These are phyloP conservation scores for Penicillium simplicissimum DNA, from an alignment of 495 filamentous ascomycete genomes.

Conservation along the genomic window DNA sequence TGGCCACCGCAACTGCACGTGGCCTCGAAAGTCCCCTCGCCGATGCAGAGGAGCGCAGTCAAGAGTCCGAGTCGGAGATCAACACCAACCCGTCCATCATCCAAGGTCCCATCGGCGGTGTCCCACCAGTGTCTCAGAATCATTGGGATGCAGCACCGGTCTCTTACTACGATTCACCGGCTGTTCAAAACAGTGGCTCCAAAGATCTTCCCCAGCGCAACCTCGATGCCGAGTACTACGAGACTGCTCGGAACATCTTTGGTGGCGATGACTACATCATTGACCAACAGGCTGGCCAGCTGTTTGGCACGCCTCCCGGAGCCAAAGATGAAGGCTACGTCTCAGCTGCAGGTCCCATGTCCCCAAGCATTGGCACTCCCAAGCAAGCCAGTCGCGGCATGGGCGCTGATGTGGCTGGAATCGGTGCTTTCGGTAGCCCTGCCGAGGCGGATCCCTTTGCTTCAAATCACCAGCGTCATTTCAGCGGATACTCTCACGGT, in stretches of 20 bases:
- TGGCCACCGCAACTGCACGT: slow-evolving; percentile 66
- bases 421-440: slow-evolving; percentile 59
- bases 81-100: slow-evolving; percentile 79
- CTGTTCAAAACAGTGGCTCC: slow-evolving; percentile 39
- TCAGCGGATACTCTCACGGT: slow-evolving; percentile 86
- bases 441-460: slow-evolving; percentile 60
- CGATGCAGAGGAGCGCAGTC: slow-evolving; percentile 58
- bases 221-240: slow-evolving; percentile 44
- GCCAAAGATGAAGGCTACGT: slow-evolving; percentile 87
- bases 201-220: slow-evolving; percentile 33
- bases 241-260: slow-evolving; percentile 40
- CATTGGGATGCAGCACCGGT: slow-evolving; percentile 54
- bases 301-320: slow-evolving; percentile 46
- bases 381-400: slow-evolving; percentile 61
- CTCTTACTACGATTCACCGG: slow-evolving; percentile 44
- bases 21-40: slow-evolving; percentile 52
- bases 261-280: slow-evolving; percentile 39
- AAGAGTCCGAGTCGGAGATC: slow-evolving; percentile 61
- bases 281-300: slow-evolving; percentile 35
- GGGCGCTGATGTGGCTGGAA: slow-evolving; percentile 55
- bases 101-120: slow-evolving; percentile 63
- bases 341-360: slow-evolving; percentile 73
- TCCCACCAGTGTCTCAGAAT: slow-evolving; percentile 45
- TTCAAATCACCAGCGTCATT: slow-evolving; percentile 63
- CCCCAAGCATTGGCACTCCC: slow-evolving; percentile 58